Evolutionary conservation across 2,329 filamentous ascomycete genomes (phyloP), one percentile per base, ranked within the genome.

Genomic region (Penicillium sp.): DNA sequence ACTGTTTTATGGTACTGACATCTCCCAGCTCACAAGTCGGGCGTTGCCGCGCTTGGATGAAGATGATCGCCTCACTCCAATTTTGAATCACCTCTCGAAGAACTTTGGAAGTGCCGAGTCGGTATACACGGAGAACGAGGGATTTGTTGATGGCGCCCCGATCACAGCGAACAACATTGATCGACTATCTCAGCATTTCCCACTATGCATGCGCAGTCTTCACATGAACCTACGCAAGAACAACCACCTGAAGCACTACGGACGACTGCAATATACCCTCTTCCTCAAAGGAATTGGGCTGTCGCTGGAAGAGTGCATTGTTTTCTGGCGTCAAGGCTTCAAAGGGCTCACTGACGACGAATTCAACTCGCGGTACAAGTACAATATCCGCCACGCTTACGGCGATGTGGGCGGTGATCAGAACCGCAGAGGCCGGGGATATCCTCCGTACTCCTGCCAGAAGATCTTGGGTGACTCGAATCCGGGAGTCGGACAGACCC

Each of bases 351-450:
- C 87, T 0, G 93, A 97, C 63, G 91, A 97, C 62, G 84, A 84
- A 32, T 98, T 97, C 78, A 94, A 94, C 72, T 97, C 96, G 65
- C 89, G 96, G 66, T 97, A 98, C 72, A 81, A 87, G 39, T 98
- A 98, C 77, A 97, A 98, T 67, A 81, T 97, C 50, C 86, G 90
- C n/a, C 91, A 98, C 76, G 71, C 77, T 0, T 98, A 97, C 67
- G 93, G 93, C 57, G 91, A 97, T 62, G 93, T 97, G 0, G 93
- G 93, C 47, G 91, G 91, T 50, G 91, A 97, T 69, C 78, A 83
- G 19, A 96, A 95, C 65, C 81, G 91, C 29, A 81, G 91, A 47
- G 86, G 89, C 37, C 80, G 86, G 48, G 91, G 91, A 19, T 96
- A 96, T 67, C 87, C 86, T 42, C 88, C 93, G 0, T 94, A 88